Evolutionary conservation across 495 filamentous ascomycete species (phyloP), one percentile per base, ranked within the genome.

Genomic region (Penicillium taxi): DNA sequence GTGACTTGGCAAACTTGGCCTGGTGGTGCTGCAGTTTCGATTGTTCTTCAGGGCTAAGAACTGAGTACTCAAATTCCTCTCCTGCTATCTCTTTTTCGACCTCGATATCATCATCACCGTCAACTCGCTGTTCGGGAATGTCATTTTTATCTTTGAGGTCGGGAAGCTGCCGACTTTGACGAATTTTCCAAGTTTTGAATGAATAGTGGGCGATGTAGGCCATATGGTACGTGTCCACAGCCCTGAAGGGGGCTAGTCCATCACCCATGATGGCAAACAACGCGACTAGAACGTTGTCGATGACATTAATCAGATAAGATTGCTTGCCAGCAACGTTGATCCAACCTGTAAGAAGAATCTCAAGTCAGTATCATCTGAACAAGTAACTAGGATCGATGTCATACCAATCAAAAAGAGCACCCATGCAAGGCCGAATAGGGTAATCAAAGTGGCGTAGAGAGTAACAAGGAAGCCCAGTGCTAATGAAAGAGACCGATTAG

Each of bases 181-280:
- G 79, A 8, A 82, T 57, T 32, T 77, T 77, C 82, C 81, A 86
- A 1, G 83, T 86, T 21, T 77, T 57, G 30, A 78, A 73, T 34
- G 85, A 77, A 51, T 77, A 75, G 39, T 72, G 71, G 0, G 78
- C 77, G 35, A 86, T 80, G 48, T 70, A 85, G 25, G 72, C 67
- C 81, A 85, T 85, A 49, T 88, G 82, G 54, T 88, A 90, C 0
- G 84, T 90, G 50, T 90, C 84, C 4, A 85, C 65, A 5, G 75
- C 72, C 11, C 84, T 75, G 45, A 84, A 90, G 4, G 84, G 84
- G 5, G 78, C 79, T 9, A 90, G 61, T 3, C 82, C 82, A 49
- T 85, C 82, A 24, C 84, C 84, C 39, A 87, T 79, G 27, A 90
- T 56, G 20, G 76, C 82, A 45, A 90, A 88, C 6, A 90, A 66